Evolutionary conservation across 352 stramenopile species (phyloP), one percentile per base, ranked within the genome.

Genomic region (Halophytophthora batemanensis): DNA sequence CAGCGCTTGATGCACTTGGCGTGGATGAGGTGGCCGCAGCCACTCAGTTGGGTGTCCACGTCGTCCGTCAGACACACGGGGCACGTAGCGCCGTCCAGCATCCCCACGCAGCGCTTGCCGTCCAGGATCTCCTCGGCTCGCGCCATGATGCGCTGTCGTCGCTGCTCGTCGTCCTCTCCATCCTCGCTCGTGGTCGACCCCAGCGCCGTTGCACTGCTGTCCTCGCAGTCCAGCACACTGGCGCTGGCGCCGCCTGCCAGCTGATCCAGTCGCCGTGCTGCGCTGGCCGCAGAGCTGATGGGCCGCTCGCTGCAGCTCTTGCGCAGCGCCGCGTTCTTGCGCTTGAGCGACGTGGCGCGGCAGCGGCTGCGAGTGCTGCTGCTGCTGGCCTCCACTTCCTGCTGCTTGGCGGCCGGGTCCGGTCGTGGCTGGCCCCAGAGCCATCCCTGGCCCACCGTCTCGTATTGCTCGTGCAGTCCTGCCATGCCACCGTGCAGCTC

Each of bases 1-100:
- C 71, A 85, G 21, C 74, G 79, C 58, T 86, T 87, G 52, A 90
- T 87, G 45, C 79, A 90, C 62, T 86, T 87, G 52, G 79, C 79
- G 57, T 90, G 79, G 19, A 87, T 75, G 34, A 76, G 59, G 56
- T 90, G 79, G 28, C 74, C 77, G 36, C 79, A 90, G 34, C 68
- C 63, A 22, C 68, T 77, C 10, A 90, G 50, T 45, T 83, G 72
- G 23, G 79, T 87, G 60, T 90, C 79, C 10, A 90, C 76, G 56
- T 90, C 79, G 58, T 83, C 74, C 17, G 53, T 59, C n/a, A 87
- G 67, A 55, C 79, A 90, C 53, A 90, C 74, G 22, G 79, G 79
- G 44, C 79, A 90, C 17, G 66, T 87, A 14, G 74, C 69, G 31
- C 79, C 79, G 6, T 77, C 61, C 50, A 86, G 60, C 63, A 90